phyloP scores from a whole-genome alignment of 352 stramenopile genomes.

The Globisporangium paroecandrum region DNA sequence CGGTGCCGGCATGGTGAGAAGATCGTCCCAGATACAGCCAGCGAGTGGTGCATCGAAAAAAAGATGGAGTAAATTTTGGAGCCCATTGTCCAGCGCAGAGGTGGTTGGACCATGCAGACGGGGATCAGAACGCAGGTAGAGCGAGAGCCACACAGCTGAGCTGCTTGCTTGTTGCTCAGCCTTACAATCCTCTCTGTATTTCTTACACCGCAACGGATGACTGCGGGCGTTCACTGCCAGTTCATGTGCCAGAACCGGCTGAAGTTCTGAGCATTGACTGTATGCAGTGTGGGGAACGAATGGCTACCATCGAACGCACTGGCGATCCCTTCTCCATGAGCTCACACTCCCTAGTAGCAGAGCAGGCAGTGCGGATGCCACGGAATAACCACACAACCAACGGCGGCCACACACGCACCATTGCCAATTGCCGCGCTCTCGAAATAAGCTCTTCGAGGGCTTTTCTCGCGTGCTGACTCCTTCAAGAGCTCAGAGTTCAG shows the following conservation, averaged over 20 bases:
- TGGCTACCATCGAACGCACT: too few relatives aligned
- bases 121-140: neutral
- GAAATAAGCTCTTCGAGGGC: neutral
- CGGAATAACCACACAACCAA: too few relatives aligned
- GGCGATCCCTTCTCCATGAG: too few relatives aligned
- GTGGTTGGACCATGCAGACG: neutral
- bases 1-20: neutral
- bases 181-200: neutral
- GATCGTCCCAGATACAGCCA: neutral
- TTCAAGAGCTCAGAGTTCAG: neutral
- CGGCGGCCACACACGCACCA: neutral
- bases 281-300: too few relatives aligned
- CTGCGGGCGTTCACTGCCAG: neutral
- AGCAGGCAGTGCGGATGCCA: too few relatives aligned
- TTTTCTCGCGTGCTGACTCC: neutral
- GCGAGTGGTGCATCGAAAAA: neutral
- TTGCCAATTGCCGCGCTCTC: neutral
- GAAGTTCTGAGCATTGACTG: too few relatives aligned
- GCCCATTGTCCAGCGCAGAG: neutral
- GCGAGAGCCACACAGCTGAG: neutral
- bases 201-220: neutral
- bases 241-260: too few relatives aligned
- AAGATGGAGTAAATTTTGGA: neutral
- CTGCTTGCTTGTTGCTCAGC: neutral
- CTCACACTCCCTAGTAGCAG: too few relatives aligned